These are phyloP conservation scores for Pinus tabuliformis DNA, from an alignment of 75 land plant species.

Conservation along the genomic window DNA sequence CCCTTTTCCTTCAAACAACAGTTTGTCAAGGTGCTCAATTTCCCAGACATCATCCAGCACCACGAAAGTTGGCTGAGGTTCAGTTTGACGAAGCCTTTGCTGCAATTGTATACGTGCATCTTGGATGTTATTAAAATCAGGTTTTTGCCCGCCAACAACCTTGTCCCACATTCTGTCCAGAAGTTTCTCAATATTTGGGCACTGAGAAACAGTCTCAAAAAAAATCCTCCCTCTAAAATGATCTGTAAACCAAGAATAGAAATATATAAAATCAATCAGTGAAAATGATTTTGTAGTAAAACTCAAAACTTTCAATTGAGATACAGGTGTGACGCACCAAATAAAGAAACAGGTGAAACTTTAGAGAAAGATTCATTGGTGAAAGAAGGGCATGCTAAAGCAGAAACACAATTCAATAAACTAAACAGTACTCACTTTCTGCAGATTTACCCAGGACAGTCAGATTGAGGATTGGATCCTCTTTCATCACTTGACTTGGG, in stretches of 20 bases:
- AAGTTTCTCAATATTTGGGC: conserved; percentile 22
- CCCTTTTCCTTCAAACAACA: conserved; percentile 30
- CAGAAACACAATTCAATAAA: too few species aligned
- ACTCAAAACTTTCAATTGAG: too few species aligned
- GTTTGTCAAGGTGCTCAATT: conserved; percentile 28
- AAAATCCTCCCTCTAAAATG: conserved; percentile 34
- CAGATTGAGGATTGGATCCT: too few species aligned
- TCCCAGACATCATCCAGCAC: conserved; percentile 72
- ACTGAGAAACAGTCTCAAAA: conserved; percentile 62
- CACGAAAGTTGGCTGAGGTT: conserved; percentile 16
- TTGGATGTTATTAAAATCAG: conserved; percentile 1
- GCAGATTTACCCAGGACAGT: too few species aligned
- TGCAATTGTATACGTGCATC: conserved; percentile 1
- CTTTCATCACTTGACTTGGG: too few species aligned
- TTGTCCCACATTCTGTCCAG: conserved; percentile 28
- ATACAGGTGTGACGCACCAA: too few species aligned
- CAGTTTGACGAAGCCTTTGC: not conserved
- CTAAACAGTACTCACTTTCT: too few species aligned
- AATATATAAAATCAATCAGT: not conserved
- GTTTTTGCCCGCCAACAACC: not conserved
- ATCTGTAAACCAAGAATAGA: conserved; percentile 19
- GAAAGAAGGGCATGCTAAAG: too few species aligned
- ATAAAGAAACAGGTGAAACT: too few species aligned
- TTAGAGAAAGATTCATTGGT: too few species aligned
- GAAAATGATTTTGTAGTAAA: too few species aligned